A percentile compares a stretch with the other conserved stretches of the same genome.
These are phyloP conservation scores for Axilococcus clingmanii DNA, from an alignment of 139 green algal species.

Conservation along the genomic window DNA sequence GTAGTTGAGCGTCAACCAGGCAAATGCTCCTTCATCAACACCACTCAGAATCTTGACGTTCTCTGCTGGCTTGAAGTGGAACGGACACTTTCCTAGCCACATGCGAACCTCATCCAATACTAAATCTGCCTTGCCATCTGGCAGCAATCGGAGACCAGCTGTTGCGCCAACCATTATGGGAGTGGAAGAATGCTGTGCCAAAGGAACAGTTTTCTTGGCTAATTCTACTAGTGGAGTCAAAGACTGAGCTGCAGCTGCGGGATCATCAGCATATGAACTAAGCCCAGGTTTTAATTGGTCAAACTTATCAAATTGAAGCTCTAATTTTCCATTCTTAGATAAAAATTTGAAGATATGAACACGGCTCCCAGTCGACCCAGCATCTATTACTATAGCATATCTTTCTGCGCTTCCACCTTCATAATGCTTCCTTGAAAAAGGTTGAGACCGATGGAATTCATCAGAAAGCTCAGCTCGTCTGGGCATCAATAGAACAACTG, in stretches of 20 bases:
- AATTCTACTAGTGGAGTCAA: conserved; percentile 74
- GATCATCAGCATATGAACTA: conserved; percentile 68
- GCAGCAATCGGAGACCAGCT: conserved; percentile 86
- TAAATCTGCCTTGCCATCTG: conserved; percentile 69
- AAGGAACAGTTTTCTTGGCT: conserved; percentile 71
- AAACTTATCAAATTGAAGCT: conserved; percentile 77
- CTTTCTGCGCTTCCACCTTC: conserved; percentile 7
- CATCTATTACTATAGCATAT: conserved; percentile 92
- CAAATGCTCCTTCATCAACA: conserved; percentile 87
- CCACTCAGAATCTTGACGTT: conserved; percentile 58
- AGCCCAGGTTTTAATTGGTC: conserved; percentile 91
- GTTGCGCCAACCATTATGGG: conserved; percentile 82
- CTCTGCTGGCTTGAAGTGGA: conserved; percentile 32
- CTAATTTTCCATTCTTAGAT: conserved; percentile 23
- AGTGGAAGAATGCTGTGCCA: conserved; percentile 47
- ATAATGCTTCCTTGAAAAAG: conserved; percentile 5
- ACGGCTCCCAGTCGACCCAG: conserved; percentile 87
- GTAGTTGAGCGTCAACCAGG: conserved; percentile 98
- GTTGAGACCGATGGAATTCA: conserved; percentile 18
- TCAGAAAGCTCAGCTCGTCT: conserved; percentile 1
- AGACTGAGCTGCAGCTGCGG: conserved; percentile 57
- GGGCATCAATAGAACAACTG: conserved; percentile 48
- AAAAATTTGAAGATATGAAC: conserved; percentile 94
- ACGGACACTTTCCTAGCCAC: conserved; percentile 46
- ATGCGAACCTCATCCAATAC: conserved; percentile 71